phyloP scores from a whole-genome alignment of 1,284 basidiomycete species.

The Meira nashicola region DNA sequence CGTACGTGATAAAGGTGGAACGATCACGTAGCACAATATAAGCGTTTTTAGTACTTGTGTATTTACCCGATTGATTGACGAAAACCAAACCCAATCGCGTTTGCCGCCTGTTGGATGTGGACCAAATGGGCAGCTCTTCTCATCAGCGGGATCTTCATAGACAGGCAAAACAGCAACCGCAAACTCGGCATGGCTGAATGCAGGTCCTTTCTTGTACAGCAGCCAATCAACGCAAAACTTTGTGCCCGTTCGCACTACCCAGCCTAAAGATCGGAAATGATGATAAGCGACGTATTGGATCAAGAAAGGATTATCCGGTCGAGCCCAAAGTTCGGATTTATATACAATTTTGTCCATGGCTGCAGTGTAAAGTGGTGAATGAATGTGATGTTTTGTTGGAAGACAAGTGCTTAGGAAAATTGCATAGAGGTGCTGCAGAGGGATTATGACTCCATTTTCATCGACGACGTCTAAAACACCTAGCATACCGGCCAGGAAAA shows the following conservation, averaged over 20 bases:
- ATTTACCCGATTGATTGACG: constrained; percentile 93
- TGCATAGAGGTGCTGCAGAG: constrained; percentile 14
- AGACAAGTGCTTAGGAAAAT: constrained; percentile 11
- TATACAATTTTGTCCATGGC: neutral
- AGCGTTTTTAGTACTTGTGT: constrained; percentile 82
- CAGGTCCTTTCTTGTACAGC: constrained; percentile 88
- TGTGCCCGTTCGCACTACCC: constrained; percentile 91
- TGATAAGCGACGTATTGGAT: constrained; percentile 87
- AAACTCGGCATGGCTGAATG: constrained; percentile 95
- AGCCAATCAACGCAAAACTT: constrained; percentile 97
- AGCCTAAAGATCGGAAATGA: constrained; percentile 93
- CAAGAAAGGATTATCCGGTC: constrained; percentile 82
- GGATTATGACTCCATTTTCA: constrained; percentile 4
- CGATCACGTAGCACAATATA: constrained; percentile 42
- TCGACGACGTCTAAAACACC: constrained; percentile 70
- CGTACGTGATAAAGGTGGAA: constrained; percentile 30
- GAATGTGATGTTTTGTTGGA: neutral
- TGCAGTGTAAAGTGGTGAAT: neutral
- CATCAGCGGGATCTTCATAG: constrained; percentile 76
- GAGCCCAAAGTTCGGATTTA: constrained; percentile 15
- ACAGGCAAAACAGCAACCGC: constrained; percentile 81
- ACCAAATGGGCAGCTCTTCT: constrained; percentile 50
- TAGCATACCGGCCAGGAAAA: constrained; percentile 79
- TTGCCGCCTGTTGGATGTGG: constrained; percentile 54
- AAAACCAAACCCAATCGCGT: constrained; percentile 86